phyloP scores from a whole-genome alignment of 352 stramenopile genomes.

The Globisporangium paroecandrum region DNA sequence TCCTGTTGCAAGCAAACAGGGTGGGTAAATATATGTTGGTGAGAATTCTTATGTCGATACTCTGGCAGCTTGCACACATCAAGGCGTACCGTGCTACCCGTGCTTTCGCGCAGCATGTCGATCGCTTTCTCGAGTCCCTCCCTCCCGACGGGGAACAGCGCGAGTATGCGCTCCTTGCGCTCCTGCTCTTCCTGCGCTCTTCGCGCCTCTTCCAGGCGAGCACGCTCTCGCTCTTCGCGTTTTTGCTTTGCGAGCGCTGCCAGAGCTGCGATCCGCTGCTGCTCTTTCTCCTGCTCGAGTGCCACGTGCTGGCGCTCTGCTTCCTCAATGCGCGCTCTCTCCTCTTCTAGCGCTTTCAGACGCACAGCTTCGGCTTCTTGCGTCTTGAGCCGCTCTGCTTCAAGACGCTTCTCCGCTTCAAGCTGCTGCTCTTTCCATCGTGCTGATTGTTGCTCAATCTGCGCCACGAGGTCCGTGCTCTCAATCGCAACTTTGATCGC shows the following conservation, averaged over 20 bases:
- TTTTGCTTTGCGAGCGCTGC: conserved; percentile 55
- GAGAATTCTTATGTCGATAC: background rate
- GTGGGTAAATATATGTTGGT: background rate
- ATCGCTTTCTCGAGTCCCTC: conserved; percentile 42
- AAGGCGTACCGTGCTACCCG: conserved; percentile 26
- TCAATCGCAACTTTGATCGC: conserved; percentile 29
- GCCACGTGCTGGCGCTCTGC: conserved; percentile 15
- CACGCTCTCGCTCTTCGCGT: conserved; percentile 38
- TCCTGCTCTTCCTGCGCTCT: conserved; percentile 30
- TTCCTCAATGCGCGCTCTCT: conserved; percentile 13
- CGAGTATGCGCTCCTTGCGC: conserved; percentile 30
- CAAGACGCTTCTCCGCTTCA: conserved; percentile 21
- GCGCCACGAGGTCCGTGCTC: conserved; percentile 23
- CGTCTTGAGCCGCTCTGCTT: conserved; percentile 16
- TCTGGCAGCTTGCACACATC: background rate
- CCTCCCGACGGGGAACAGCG: conserved; percentile 32
- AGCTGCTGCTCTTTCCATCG: conserved; percentile 16
- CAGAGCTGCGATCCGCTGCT: conserved; percentile 36
- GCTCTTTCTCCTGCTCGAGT: conserved; percentile 21
- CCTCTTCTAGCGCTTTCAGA: conserved; percentile 9
- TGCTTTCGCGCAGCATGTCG: conserved; percentile 37
- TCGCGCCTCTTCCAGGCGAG: conserved; percentile 33
- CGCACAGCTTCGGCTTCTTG: conserved; percentile 6
- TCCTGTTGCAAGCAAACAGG: conserved; percentile 15
- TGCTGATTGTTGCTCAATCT: conserved; percentile 14